Evolutionary conservation across 2,329 filamentous ascomycete genomes (phyloP).

Genomic region (Fusarium longipes): DNA sequence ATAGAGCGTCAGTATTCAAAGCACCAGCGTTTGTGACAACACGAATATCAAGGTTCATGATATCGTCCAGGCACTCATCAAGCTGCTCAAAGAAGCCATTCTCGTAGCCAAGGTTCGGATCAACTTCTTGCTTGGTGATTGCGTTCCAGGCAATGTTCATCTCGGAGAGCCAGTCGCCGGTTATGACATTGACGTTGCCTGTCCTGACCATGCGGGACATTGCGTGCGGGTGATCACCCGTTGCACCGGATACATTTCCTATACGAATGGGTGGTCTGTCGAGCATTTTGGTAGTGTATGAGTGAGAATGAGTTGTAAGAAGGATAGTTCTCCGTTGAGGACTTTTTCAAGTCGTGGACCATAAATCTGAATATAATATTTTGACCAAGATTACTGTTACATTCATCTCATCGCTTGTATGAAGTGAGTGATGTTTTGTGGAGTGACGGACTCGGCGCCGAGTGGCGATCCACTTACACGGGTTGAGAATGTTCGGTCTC

Average conservation of each 20-base stretch:
- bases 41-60: conserved; percentile 51
- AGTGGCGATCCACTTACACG: conserved; percentile 27
- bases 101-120: conserved; percentile 50
- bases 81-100: conserved; percentile 58
- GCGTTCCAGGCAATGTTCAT: conserved; percentile 63
- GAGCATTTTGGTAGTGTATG: conserved; percentile 34
- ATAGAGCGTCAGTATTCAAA: conserved; percentile 51
- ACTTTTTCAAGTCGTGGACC: neutral
- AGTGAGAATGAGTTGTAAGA: neutral
- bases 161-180: conserved; percentile 56
- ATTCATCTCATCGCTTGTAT: conserved; percentile 10
- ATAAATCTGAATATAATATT: neutral
- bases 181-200: conserved; percentile 52
- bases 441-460: conserved; percentile 27
- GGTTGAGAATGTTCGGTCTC: conserved; percentile 11
- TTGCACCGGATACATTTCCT: conserved; percentile 51
- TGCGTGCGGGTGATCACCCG: conserved; percentile 50
- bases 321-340: neutral
- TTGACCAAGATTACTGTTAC: neutral
- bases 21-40: conserved; percentile 57
- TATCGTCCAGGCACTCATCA: conserved; percentile 51
- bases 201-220: conserved; percentile 50
- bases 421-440: neutral
- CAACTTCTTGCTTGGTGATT: conserved; percentile 51
- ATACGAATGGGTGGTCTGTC: conserved; percentile 48